Evolutionary conservation across 2,329 filamentous ascomycete genomes (phyloP).

Genomic region (Aspergillus costaricaensis): DNA sequence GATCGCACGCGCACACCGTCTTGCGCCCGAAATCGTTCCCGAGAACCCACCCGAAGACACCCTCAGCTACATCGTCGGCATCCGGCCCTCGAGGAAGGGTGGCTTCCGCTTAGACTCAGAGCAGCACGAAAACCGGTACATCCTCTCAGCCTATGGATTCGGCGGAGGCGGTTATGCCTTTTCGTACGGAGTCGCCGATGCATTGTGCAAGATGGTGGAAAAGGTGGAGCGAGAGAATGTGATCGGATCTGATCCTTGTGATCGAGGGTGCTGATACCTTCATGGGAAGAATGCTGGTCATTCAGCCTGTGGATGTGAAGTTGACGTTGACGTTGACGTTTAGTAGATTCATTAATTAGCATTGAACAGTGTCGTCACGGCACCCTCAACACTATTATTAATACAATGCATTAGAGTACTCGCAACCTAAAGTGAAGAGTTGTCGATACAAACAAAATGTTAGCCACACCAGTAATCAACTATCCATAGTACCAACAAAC

Average conservation of each 20-base stretch:
- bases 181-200: conserved; percentile 40
- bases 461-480: background rate
- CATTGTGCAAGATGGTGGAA: conserved; percentile 39
- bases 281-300: background rate
- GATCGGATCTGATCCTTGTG: conserved; percentile 24
- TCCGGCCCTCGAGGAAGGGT: conserved; percentile 37
- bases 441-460: too few relatives aligned
- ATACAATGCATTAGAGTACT: too few relatives aligned
- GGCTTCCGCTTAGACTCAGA: conserved; percentile 40
- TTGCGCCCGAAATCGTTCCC: conserved; percentile 41
- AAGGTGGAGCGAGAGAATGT: conserved; percentile 34
- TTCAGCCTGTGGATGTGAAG: background rate
- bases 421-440: too few relatives aligned
- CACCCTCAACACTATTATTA: background rate
- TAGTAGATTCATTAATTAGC: too few relatives aligned
- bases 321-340: too few relatives aligned
- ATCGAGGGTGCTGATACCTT: background rate
- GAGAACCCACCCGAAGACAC: conserved; percentile 30
- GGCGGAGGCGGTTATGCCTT: conserved; percentile 43
- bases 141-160: conserved; percentile 42
- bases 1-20: conserved; percentile 40
- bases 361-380: background rate
- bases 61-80: conserved; percentile 39
- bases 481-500: background rate
- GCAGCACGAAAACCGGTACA: conserved; percentile 24